phyloP scores from a whole-genome alignment of 2,329 filamentous ascomycete genomes.

The Thelonectria discophora region DNA sequence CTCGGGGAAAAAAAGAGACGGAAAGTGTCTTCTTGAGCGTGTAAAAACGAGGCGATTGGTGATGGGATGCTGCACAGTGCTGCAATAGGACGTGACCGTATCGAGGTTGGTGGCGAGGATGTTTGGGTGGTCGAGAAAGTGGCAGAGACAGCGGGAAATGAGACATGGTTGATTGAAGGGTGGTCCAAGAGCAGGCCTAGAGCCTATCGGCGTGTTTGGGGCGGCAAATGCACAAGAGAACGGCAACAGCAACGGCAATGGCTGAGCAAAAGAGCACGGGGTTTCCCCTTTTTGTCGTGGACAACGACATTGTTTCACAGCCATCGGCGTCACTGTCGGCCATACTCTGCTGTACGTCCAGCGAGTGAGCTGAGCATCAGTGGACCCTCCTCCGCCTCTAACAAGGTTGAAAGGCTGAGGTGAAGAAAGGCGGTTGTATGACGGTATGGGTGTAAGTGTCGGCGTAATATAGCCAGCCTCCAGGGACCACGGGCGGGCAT shows the following conservation, averaged over 20 bases:
- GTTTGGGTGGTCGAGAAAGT: constrained; percentile 10
- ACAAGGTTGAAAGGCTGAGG: constrained; percentile 8
- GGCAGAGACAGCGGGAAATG: constrained; percentile 15
- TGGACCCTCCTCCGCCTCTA: constrained; percentile 43
- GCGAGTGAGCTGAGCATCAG: constrained; percentile 43
- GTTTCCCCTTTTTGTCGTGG: constrained; percentile 31
- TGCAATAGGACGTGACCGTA: constrained; percentile 14
- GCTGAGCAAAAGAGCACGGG: constrained; percentile 20
- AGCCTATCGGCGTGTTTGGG: constrained; percentile 11
- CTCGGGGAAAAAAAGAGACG: constrained; percentile 1
- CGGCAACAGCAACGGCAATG: constrained; percentile 13
- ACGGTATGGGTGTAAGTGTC: constrained; percentile 12
- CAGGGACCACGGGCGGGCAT: constrained; percentile 6
- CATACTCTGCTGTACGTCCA: constrained; percentile 48
- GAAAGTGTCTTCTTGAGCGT: constrained; percentile 5
- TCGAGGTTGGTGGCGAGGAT: constrained; percentile 18
- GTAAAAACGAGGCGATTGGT: constrained; percentile 16
- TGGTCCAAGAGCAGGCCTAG: background rate
- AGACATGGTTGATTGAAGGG: constrained; percentile 19
- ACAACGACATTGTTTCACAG: constrained; percentile 44
- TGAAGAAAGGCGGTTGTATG: constrained; percentile 12
- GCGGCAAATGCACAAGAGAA: constrained; percentile 8
- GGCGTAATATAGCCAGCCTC: constrained; percentile 1
- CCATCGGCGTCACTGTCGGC: constrained; percentile 50
- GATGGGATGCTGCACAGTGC: constrained; percentile 8